Percentiles rank a stretch among this genome's conserved stretches.
Evolutionary conservation across 1,284 basidiomycete species (phyloP).

Genomic region (Rhodotorula sp.): DNA sequence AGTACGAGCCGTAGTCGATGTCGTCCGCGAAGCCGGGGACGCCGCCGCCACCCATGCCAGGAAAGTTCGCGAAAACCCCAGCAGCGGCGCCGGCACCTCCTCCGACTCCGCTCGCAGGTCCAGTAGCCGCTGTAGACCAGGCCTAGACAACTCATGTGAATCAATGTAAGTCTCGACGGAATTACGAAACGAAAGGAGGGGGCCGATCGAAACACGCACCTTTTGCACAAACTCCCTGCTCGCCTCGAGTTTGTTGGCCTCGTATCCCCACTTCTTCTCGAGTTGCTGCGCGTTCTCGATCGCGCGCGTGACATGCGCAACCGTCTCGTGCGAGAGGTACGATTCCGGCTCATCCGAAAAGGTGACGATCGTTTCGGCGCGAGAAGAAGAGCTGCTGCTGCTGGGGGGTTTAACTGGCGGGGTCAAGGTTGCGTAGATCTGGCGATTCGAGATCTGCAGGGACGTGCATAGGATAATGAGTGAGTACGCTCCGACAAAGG

Average conservation of each 20-base stretch:
- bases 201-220: slow-evolving; percentile 9
- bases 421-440: slow-evolving; percentile 26
- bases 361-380: slow-evolving; percentile 15
- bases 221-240: slow-evolving; percentile 36
- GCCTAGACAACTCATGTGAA: neutral
- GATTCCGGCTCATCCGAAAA: slow-evolving; percentile 38
- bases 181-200: no score
- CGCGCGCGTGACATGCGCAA: slow-evolving; percentile 23
- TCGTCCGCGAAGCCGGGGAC: slow-evolving; percentile 17
- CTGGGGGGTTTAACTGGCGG: neutral
- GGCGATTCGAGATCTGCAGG: slow-evolving; percentile 13
- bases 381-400: neutral
- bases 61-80: neutral
- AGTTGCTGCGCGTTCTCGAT: slow-evolving; percentile 22
- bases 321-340: slow-evolving; percentile 28
- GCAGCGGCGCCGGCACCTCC: neutral
- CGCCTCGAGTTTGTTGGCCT: slow-evolving; percentile 15
- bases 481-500: neutral
- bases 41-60: neutral
- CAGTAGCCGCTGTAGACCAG: neutral
- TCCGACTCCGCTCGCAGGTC: neutral
- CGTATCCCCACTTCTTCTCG: slow-evolving; percentile 3
- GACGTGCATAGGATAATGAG: neutral
- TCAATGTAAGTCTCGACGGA: no score
- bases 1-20: slow-evolving; percentile 14